Evolutionary conservation across 2,329 filamentous ascomycete genomes (phyloP).

Genomic region (Claviceps sp.): DNA sequence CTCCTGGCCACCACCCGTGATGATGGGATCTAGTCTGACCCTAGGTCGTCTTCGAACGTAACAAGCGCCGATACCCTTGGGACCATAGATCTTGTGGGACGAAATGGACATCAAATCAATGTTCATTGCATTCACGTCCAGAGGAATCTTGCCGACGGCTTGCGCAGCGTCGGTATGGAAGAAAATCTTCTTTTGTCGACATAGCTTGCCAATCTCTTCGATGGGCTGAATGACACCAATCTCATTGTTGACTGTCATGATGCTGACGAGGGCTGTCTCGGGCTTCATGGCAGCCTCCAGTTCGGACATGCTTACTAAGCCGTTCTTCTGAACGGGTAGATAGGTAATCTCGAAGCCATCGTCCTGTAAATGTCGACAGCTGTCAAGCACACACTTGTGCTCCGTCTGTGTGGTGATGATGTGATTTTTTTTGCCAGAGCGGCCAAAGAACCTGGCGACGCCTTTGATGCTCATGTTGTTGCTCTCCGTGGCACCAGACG

Average conservation of each 20-base stretch:
- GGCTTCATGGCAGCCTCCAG: constrained; percentile 81
- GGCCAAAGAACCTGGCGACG: constrained; percentile 87
- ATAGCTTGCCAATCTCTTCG: constrained; percentile 84
- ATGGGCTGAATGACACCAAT: constrained; percentile 98
- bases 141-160: constrained; percentile 94
- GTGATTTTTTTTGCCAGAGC: constrained; percentile 92
- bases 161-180: constrained; percentile 97
- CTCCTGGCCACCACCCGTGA: constrained; percentile 92
- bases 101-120: constrained; percentile 98
- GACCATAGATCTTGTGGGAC: constrained; percentile 96
- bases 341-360: constrained; percentile 98
- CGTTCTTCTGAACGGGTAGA: constrained; percentile 74
- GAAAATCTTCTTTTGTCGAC: constrained; percentile 83
- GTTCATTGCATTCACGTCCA: constrained; percentile 96
- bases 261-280: constrained; percentile 83
- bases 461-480: constrained; percentile 99
- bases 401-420: constrained; percentile 96
- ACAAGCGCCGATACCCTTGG: constrained; percentile 93
- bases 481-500: constrained; percentile 92
- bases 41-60: constrained; percentile 86
- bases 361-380: constrained; percentile 90
- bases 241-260: constrained; percentile 99
- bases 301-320: constrained; percentile 71
- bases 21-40: constrained; percentile 89
- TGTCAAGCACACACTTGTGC: constrained; percentile 97